Conservation (phyloP, 2,329 filamentous ascomycete genomes). For the Claviceps quebecensis region DNA sequence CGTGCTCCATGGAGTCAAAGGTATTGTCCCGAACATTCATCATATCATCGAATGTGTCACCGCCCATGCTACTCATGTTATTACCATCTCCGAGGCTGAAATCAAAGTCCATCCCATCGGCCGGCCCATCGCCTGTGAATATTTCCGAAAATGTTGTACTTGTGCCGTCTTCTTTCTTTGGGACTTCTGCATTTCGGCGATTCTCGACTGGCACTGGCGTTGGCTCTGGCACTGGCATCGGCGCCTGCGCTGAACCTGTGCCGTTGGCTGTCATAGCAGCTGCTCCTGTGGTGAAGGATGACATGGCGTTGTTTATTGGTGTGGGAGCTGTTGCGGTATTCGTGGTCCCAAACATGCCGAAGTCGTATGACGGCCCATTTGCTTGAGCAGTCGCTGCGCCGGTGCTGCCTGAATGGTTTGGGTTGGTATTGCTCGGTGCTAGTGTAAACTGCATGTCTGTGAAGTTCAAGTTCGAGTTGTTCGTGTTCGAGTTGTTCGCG, state of each 20-base stretch:
- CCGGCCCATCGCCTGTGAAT: conserved; percentile 29
- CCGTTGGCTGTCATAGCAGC: conserved; percentile 5
- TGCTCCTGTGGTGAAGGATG: conserved; percentile 12
- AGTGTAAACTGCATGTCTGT: conserved; percentile 44
- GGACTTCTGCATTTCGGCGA: conserved; percentile 8
- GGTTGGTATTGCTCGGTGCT: conserved; percentile 24
- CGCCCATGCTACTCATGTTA: conserved; percentile 9
- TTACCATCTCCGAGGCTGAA: conserved; percentile 16
- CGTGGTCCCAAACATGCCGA: conserved; percentile 27
- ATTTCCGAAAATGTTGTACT: conserved; percentile 28
- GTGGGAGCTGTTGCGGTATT: conserved; percentile 17
- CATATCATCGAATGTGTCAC: conserved; percentile 36
- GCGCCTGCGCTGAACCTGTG: background rate
- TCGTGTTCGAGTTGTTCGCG: too few relatives aligned
- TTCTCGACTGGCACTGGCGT: conserved; percentile 2
- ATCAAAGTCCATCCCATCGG: conserved; percentile 23
- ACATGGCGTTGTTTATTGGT: conserved; percentile 17
- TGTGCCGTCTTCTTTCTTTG: conserved; percentile 16
- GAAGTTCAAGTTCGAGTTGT: conserved; percentile 31
- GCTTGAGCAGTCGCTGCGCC: conserved; percentile 6
- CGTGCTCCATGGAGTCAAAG: conserved; percentile 28
- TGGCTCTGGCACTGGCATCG: background rate
- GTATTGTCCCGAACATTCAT: conserved; percentile 28
- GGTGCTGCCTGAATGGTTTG: conserved; percentile 10
- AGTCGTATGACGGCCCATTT: conserved; percentile 30